These are phyloP conservation scores for Mycena polygramma DNA, from an alignment of 768 basidiomycete genomes.

Conservation along the genomic window DNA sequence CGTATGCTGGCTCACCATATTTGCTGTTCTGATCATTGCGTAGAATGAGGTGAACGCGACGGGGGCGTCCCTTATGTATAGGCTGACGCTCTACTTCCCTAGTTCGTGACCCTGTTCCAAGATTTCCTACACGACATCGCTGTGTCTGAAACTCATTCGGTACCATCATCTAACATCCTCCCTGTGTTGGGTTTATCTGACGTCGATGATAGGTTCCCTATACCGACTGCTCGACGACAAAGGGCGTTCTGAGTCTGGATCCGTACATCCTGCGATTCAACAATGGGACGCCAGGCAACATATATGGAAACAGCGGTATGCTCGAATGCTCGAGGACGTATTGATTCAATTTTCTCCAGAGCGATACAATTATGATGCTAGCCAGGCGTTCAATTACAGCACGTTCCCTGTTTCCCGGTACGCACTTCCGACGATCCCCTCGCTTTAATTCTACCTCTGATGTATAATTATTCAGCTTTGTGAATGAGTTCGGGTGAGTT, in stretches of 20 bases:
- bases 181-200: background rate
- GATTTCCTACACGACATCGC: constrained; percentile 64
- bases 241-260: constrained; percentile 68
- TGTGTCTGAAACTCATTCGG: constrained; percentile 63
- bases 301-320: constrained; percentile 69
- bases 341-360: constrained; percentile 48
- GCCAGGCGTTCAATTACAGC: constrained; percentile 64
- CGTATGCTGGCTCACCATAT: constrained; percentile 41
- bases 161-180: constrained; percentile 42
- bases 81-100: background rate
- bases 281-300: constrained; percentile 64
- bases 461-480: constrained; percentile 52
- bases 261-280: constrained; percentile 65
- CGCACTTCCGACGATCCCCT: constrained; percentile 20
- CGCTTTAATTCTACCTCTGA: background rate
- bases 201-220: constrained; percentile 60
- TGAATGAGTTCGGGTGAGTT: constrained; percentile 70
- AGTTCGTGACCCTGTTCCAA: constrained; percentile 67
- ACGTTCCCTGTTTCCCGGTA: constrained; percentile 65
- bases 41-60: constrained; percentile 32
- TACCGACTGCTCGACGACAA: constrained; percentile 71
- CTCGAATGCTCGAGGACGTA: background rate
- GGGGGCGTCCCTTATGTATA: no score
- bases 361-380: constrained; percentile 69
- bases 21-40: background rate